Evolutionary conservation across 1,139 yeast species (phyloP).

Genomic region (Magnusiomyces suaveolens): DNA sequence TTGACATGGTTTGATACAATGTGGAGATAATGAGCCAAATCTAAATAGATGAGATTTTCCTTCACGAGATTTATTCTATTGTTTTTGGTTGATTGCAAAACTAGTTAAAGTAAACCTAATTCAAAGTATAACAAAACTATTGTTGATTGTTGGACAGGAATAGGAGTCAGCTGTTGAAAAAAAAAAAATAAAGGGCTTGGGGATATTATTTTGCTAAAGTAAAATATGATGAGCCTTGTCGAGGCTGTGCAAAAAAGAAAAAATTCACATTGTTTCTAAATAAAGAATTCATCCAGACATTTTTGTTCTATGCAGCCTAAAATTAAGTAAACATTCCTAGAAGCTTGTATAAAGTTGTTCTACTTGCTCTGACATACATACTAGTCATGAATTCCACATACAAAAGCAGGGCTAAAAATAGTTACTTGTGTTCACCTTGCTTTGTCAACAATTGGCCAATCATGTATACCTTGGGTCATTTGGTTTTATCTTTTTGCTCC

Average conservation of each 20-base stretch:
- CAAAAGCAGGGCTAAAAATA: background rate
- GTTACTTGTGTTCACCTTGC: background rate
- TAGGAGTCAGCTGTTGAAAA: background rate
- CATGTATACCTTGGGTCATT: background rate
- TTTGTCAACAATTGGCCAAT: background rate
- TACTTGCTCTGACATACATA: background rate
- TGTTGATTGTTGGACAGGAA: background rate
- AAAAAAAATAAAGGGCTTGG: background rate
- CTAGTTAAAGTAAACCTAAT: no score
- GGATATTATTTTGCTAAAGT: background rate
- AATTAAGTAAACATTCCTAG: background rate
- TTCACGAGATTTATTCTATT: background rate
- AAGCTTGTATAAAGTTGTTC: background rate
- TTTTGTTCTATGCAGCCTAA: background rate
- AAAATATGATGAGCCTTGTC: background rate
- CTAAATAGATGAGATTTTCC: no score
- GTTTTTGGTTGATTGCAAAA: no score
- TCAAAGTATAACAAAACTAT: background rate
- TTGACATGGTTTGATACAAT: no score
- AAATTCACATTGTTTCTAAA: background rate
- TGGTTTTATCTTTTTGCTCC: background rate
- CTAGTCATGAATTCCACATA: background rate
- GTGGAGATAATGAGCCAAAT: no score
- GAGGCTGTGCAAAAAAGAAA: background rate
- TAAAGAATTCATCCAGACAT: background rate